phyloP scores from a whole-genome alignment of 192 early-diverging fungal genomes.

The Gaertneriomyces sp. region DNA sequence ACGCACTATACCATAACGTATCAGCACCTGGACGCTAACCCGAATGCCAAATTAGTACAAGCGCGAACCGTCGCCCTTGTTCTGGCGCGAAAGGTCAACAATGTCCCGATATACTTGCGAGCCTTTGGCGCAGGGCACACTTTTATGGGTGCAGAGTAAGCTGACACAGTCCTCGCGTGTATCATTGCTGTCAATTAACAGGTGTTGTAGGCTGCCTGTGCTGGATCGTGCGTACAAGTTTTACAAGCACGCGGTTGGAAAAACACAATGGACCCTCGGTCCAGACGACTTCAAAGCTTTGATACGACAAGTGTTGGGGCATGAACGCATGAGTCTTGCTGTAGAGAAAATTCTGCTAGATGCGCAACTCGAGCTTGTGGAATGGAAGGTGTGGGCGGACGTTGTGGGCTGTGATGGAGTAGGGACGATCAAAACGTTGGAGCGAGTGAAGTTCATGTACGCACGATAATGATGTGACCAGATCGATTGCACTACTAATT shows the following conservation, averaged over 20 bases:
- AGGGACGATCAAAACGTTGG: background rate
- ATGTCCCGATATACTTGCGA: constrained; percentile 1
- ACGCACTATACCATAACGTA: constrained; percentile 3
- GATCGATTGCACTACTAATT: no score
- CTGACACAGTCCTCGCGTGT: background rate
- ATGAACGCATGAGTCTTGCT: background rate
- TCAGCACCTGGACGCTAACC: background rate
- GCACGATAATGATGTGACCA: no score
- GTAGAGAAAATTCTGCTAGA: background rate
- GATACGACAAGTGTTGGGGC: background rate
- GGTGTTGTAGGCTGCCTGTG: background rate
- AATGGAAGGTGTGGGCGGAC: constrained; percentile 6
- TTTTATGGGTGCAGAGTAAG: constrained; percentile 3
- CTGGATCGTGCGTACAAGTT: constrained; percentile 4
- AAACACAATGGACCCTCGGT: background rate
- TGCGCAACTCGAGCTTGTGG: background rate
- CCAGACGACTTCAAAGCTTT: background rate
- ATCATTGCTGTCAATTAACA: background rate
- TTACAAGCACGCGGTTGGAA: background rate
- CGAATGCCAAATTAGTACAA: background rate
- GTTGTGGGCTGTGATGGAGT: background rate
- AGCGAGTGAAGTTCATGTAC: background rate
- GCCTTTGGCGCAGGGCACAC: constrained; percentile 3
- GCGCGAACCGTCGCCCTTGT: background rate
- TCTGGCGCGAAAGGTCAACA: background rate